A percentile compares a stretch with the other conserved stretches of the same genome.
phyloP scores from a whole-genome alignment of 805 yeast species.

The Zygoascus biomembranicola region DNA sequence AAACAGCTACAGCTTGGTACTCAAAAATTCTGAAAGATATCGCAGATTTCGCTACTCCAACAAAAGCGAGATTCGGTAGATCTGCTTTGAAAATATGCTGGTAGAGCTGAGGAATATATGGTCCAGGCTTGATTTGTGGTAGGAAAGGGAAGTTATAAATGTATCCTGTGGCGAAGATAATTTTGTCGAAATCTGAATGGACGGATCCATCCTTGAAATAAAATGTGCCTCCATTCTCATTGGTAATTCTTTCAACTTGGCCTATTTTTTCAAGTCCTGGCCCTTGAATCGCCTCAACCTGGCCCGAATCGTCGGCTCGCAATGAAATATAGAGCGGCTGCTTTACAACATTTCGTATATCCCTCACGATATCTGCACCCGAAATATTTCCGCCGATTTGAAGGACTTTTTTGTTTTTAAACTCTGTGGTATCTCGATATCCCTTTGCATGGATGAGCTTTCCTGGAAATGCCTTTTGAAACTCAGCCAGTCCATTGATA shows the following conservation, averaged over 20 bases:
- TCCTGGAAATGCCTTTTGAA: conserved; percentile 37
- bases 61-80: conserved; percentile 5
- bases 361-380: conserved; percentile 50
- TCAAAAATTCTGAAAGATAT: conserved; percentile 7
- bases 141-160: conserved; percentile 8
- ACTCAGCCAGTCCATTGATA: conserved; percentile 43
- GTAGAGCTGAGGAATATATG: conserved; percentile 4
- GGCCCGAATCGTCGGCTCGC: neutral
- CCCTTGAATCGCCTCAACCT: neutral
- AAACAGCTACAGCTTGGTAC: conserved; percentile 4
- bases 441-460: conserved; percentile 49
- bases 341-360: conserved; percentile 2
- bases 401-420: conserved; percentile 39
- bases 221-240: conserved; percentile 2
- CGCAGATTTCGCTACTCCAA: conserved; percentile 4
- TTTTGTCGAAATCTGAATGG: neutral
- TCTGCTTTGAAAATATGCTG: conserved; percentile 7
- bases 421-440: conserved; percentile 43
- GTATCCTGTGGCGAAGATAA: conserved; percentile 10
- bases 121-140: conserved; percentile 3
- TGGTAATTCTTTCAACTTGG: neutral
- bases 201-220: conserved; percentile 6
- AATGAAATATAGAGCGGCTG: neutral
- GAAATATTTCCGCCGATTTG: conserved; percentile 70
- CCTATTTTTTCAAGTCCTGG: neutral